Evolutionary conservation across 1,139 yeast species (phyloP).

Genomic region (Suhomyces bokatorum): DNA sequence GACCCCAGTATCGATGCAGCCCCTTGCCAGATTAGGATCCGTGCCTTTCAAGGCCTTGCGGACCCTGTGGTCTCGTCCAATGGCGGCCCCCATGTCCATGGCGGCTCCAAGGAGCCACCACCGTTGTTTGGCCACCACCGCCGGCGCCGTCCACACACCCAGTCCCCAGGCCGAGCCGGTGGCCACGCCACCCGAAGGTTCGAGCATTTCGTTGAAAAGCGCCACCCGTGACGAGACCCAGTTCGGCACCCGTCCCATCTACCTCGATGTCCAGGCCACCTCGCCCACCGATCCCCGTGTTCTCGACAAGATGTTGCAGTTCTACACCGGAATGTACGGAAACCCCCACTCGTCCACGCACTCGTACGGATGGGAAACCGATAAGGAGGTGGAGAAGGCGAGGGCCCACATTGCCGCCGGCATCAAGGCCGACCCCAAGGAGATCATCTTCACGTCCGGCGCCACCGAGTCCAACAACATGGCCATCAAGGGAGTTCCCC

Average conservation of each 20-base stretch:
- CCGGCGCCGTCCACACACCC: conserved; percentile 22
- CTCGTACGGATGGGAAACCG: conserved; percentile 99
- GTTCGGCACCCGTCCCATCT: conserved; percentile 80
- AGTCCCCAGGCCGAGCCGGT: conserved; percentile 20
- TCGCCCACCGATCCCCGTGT: conserved; percentile 98
- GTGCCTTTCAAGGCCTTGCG: background rate
- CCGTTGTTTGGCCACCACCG: conserved; percentile 15
- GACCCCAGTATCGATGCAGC: background rate
- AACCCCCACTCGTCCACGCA: conserved; percentile 98
- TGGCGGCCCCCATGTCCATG: background rate
- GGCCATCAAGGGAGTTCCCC: conserved; percentile 92
- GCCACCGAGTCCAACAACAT: conserved; percentile 97
- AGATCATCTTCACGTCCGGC: conserved; percentile 94
- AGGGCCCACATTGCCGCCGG: conserved; percentile 78
- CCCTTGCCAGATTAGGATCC: conserved; percentile 4
- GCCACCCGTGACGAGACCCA: conserved; percentile 46
- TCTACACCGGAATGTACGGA: conserved; percentile 91
- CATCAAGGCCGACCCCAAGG: conserved; percentile 93
- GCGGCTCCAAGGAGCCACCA: background rate
- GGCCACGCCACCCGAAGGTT: conserved; percentile 46
- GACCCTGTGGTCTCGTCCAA: background rate
- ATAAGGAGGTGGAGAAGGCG: conserved; percentile 84
- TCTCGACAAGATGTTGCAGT: conserved; percentile 87
- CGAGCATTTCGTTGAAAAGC: conserved; percentile 42
- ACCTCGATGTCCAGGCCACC: conserved; percentile 95